A percentile compares a stretch with the other conserved stretches of the same genome.
These are phyloP conservation scores for Fusarium nisikadoi DNA, from an alignment of 2,329 filamentous ascomycete species.

Conservation along the genomic window DNA sequence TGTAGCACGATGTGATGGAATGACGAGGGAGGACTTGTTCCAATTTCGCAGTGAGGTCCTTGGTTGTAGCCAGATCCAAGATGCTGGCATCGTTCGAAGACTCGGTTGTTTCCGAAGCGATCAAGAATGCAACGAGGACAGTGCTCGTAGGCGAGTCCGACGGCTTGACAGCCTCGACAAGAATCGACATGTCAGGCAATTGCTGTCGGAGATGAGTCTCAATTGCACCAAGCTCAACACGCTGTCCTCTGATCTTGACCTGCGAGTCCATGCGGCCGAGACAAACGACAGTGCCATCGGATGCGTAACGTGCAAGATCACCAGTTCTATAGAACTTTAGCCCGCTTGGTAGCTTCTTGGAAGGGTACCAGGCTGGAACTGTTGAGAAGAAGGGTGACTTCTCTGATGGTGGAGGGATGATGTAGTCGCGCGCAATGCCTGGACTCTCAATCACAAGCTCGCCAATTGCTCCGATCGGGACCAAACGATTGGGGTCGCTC, in stretches of 20 bases:
- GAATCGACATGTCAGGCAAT: not conserved
- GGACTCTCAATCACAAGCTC: conserved; percentile 39
- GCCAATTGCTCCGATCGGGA: conserved; percentile 25
- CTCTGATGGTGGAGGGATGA: not conserved
- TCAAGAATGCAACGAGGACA: not conserved
- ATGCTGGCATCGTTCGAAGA: rapidly evolving
- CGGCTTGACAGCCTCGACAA: not conserved
- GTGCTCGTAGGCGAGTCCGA: not conserved
- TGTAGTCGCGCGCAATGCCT: conserved; percentile 30
- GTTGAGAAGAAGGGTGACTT: not conserved
- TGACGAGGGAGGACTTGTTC: not conserved
- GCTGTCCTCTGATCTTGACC: conserved; percentile 67
- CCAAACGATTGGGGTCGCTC: not conserved
- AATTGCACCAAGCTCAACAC: conserved; percentile 55
- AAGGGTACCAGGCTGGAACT: not conserved
- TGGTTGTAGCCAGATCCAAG: not conserved
- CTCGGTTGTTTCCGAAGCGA: not conserved
- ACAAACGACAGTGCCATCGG: conserved; percentile 54
- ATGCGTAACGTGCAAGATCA: conserved; percentile 57
- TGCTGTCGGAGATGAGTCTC: not conserved
- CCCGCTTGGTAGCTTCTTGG: not conserved
- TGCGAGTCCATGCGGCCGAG: conserved; percentile 66
- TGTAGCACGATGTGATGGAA: not conserved
- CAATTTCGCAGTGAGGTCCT: not conserved
- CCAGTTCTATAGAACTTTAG: conserved; percentile 58